Base-by-base conservation (phyloP, 192 early-diverging fungal species). In the Podila clonocystis region DNA sequence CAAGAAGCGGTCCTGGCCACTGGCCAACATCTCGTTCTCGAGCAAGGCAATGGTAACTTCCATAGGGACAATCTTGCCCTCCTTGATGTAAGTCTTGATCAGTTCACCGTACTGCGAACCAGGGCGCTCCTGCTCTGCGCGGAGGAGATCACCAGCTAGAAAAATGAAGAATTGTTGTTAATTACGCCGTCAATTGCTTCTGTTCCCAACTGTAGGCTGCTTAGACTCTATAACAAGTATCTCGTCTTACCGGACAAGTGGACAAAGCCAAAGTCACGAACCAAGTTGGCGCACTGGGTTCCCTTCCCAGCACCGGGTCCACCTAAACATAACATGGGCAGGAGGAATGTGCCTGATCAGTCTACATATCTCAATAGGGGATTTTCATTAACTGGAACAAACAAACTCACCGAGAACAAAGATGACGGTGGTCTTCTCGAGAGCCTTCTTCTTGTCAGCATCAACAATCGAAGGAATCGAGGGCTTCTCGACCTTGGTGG, bases 41-140 rank as follows among this genome's bases (percentile, higher is more conserved):
- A 99, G 89, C 11, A 99, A 87, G 2, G 89, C 90, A 67, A 98
- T 97, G 8, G 97, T 98, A 65, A 99, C 95, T 74, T 96, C 95
- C 87, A 93, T 93, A 28, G 97, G 98, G 15, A 99, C 98, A 82
- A 98, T 98, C 68, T 94, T 75, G 33, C 98, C 98, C 68, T 97
- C 96, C 49, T 91, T 92, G 73, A 99, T 98, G 75, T 93, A 96
- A 55, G 85, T 91, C 66, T 92, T 92, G 84, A 99, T 99, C 63
- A 98, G 82, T 64, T 96, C 94, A 55, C 97, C 97, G 82, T 94
- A 94, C 63, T 94, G 86, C 15, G 96, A 97, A 17, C 89, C 92
- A 24, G 83, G 70, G 38, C 95, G 92, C 69, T 93, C 84, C 72
- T 95, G 94, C 75, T 99, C 98, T 28, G 88, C 97, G 58, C 98